These are phyloP conservation scores for Xylaria venustula DNA, from an alignment of 495 filamentous ascomycete genomes.

Conservation along the genomic window DNA sequence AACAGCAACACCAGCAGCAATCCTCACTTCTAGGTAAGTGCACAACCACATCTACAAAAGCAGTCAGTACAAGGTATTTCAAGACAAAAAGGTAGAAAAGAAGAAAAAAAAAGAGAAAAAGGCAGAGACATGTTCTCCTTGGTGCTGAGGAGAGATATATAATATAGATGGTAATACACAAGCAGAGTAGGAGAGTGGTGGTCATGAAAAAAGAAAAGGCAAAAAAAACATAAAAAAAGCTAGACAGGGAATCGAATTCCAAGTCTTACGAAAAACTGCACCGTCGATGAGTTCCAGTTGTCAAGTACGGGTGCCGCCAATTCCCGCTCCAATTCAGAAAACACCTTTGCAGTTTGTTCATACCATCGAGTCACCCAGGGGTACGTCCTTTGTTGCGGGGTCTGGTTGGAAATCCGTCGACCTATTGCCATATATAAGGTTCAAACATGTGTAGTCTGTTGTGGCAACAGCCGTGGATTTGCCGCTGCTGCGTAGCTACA, in stretches of 20 bases:
- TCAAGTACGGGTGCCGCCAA: background rate
- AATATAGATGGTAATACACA: no score
- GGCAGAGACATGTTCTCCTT: no score
- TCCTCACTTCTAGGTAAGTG: no score
- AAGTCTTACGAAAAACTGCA: conserved; percentile 8
- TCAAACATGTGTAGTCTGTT: no score
- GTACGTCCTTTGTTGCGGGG: conserved; percentile 9
- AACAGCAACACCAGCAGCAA: no score
- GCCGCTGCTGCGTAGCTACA: background rate
- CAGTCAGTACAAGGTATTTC: no score
- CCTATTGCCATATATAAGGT: background rate
- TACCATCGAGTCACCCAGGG: conserved; percentile 10
- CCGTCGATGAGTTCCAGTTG: conserved; percentile 1
- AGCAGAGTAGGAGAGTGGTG: no score
- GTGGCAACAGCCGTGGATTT: background rate
- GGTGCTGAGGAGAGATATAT: no score
- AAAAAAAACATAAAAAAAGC: background rate
- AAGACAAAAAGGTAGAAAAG: no score
- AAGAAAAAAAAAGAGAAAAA: no score
- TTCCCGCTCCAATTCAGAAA: conserved; percentile 6
- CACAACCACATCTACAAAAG: no score
- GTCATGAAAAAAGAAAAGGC: no score
- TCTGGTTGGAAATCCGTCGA: background rate
- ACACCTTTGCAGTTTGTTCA: conserved; percentile 9
- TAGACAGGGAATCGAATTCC: background rate